Evolutionary conservation across 2,329 filamentous ascomycete genomes (phyloP), one percentile per base, ranked within the genome.

Genomic region (Ophiostoma ulmi): DNA sequence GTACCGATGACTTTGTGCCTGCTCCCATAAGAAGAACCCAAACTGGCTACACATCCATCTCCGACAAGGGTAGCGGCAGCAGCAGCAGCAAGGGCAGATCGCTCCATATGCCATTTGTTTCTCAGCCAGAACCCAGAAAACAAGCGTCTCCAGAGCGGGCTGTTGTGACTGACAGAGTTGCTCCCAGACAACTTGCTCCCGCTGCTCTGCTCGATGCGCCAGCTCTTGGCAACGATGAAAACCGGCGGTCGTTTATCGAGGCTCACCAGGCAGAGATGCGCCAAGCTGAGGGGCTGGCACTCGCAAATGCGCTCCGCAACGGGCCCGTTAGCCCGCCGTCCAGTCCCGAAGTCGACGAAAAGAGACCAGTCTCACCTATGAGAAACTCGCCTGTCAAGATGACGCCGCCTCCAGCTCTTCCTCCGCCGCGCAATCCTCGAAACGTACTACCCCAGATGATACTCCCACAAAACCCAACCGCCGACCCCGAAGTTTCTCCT

Each of bases 231-330:
- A 82, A 81, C 39, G 83, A 87, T 72, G 86, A 87, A 36, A 83
- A 83, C 64, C 81, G 86, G 68, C 83, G 81, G 71, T 88, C 86
- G 0, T 87, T 86, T 74, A 87, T 88, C 70, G 86, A 86, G 76
- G 81, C 82, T 22, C 86, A 86, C 73, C 85, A 83, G 75, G 86
- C 86, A 4, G 81, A 89, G 75, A 88, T 89, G 84, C 83, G 86
- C 52, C 80, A 85, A 74, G 86, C 84, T 5, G 88, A 90, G 76
- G 87, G 86, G 2, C 81, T 82, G 75, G 87, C 86, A 8, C 84
- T 90, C 73, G 82, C 86, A 8, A 82, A 85, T 72, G 86, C 86
- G 6, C 76, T 80, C 17, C 79, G 81, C 44, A 61, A 78, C 75
- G 73, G 74, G 8, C 13, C 66, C 72, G 38, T 76, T 78, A 75